Percentiles rank a stretch among this genome's conserved stretches.
Evolutionary conservation across 352 stramenopile genomes (phyloP).

Genomic region (Pythium angustatum): DNA sequence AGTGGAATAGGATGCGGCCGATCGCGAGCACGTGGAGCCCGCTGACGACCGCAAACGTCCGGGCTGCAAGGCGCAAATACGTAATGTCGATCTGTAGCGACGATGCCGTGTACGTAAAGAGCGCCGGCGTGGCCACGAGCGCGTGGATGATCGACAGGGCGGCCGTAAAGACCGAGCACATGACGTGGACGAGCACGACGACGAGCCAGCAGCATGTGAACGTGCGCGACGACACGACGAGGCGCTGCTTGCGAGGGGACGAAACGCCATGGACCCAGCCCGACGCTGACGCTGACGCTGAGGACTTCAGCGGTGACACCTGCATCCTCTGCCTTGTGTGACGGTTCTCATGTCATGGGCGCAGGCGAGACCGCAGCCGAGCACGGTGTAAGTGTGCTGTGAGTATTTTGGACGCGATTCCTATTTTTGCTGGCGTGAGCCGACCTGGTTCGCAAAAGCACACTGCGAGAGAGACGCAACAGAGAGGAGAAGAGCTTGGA

Average conservation of each 20-base stretch:
- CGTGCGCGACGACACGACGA: not conserved
- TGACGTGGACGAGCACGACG: constrained; percentile 5
- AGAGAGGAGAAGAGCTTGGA: not conserved
- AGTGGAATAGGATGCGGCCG: constrained; percentile 5
- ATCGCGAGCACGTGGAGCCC: constrained; percentile 10
- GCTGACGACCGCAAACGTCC: constrained; percentile 2
- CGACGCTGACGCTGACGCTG: not conserved
- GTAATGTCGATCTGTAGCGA: constrained; percentile 4
- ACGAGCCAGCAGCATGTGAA: constrained; percentile 9
- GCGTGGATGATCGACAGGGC: not conserved
- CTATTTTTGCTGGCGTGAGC: no score
- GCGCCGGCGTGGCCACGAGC: constrained; percentile 5
- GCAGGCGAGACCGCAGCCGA: no score
- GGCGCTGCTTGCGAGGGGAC: not conserved
- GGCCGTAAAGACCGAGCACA: not conserved
- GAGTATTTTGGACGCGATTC: no score
- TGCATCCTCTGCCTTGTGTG: no score
- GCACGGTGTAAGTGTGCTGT: no score
- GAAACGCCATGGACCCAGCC: no score
- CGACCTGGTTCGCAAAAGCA: no score
- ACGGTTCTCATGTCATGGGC: no score
- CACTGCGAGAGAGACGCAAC: no score
- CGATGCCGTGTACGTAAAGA: constrained; percentile 10
- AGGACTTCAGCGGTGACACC: not conserved
- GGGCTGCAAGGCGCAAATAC: constrained; percentile 2